Evolutionary conservation across 1,284 basidiomycete species (phyloP).

Genomic region (Apiotrichum mycotoxinovorans): DNA sequence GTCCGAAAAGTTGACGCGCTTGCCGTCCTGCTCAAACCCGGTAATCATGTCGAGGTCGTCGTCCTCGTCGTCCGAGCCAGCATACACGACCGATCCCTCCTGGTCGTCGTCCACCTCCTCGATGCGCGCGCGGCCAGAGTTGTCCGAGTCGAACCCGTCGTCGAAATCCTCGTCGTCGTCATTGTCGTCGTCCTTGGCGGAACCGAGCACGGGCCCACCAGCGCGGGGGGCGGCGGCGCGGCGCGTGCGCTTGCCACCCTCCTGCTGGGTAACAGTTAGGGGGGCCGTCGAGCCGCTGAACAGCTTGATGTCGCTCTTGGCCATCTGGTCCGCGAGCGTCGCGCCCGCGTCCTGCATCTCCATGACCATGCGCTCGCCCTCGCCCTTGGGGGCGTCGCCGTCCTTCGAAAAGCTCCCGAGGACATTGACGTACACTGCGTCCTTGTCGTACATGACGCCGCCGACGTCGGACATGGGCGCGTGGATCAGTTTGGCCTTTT

Average conservation of each 20-base stretch:
- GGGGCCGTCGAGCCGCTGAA: slow-evolving; percentile 72
- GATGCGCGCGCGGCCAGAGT: slow-evolving; percentile 21
- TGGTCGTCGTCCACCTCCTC: slow-evolving; percentile 48
- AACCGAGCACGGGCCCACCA: slow-evolving; percentile 43
- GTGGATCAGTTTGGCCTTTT: slow-evolving; percentile 92
- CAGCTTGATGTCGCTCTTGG: slow-evolving; percentile 76
- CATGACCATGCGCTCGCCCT: slow-evolving; percentile 97
- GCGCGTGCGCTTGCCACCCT: slow-evolving; percentile 24
- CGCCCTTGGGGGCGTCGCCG: slow-evolving; percentile 63
- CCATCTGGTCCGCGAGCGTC: slow-evolving; percentile 81
- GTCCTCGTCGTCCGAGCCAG: slow-evolving; percentile 67
- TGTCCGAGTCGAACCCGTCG: slow-evolving; percentile 43
- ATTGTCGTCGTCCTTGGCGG: slow-evolving; percentile 42
- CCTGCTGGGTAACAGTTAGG: slow-evolving; percentile 48
- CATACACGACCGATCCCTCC: slow-evolving; percentile 61
- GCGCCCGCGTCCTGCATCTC: slow-evolving; percentile 80
- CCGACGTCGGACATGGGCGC: slow-evolving; percentile 99
- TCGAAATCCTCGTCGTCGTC: slow-evolving; percentile 43
- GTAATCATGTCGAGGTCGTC: slow-evolving; percentile 49
- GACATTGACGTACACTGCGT: slow-evolving; percentile 97
- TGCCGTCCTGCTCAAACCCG: slow-evolving; percentile 49
- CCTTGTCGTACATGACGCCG: slow-evolving; percentile 96
- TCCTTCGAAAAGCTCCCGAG: slow-evolving; percentile 82
- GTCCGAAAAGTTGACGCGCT: slow-evolving; percentile 49
- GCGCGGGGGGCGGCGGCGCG: slow-evolving; percentile 35